These are phyloP conservation scores for Tuber calosporum DNA, from an alignment of 495 filamentous ascomycete species.

Conservation along the genomic window DNA sequence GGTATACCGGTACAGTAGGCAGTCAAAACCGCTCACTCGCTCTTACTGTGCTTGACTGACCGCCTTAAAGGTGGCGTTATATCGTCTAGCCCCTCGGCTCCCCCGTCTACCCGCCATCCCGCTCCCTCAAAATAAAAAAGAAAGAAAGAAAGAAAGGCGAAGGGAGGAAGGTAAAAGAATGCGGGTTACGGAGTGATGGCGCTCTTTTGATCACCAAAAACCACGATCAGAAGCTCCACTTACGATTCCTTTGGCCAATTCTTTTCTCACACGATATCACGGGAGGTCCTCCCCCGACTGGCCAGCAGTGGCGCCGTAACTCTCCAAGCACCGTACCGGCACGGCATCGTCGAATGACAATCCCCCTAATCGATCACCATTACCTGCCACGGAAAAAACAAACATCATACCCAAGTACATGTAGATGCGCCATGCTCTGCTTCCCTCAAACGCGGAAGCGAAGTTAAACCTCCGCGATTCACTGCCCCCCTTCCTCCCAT, in stretches of 20 bases:
- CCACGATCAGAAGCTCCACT: not conserved
- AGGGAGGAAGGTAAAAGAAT: not conserved
- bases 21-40: not conserved
- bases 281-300: not conserved
- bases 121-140: not conserved
- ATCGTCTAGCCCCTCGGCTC: not conserved
- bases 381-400: not conserved
- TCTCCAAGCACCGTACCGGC: not conserved
- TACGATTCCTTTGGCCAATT: not conserved
- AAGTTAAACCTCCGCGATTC: not conserved
- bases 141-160: not conserved
- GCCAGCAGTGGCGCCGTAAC: not conserved
- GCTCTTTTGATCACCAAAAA: not conserved
- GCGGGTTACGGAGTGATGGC: not conserved
- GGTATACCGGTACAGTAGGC: not conserved
- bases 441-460: not conserved
- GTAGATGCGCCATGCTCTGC: not conserved
- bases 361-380: not conserved
- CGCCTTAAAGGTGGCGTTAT: not conserved
- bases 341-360: not conserved
- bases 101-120: not conserved
- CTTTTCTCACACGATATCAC: not conserved
- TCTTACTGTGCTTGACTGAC: not conserved
- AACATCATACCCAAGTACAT: not conserved
- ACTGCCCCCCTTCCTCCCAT: not conserved